Evolutionary conservation across 495 filamentous ascomycete genomes (phyloP).

Genomic region (Glonium stellatum): DNA sequence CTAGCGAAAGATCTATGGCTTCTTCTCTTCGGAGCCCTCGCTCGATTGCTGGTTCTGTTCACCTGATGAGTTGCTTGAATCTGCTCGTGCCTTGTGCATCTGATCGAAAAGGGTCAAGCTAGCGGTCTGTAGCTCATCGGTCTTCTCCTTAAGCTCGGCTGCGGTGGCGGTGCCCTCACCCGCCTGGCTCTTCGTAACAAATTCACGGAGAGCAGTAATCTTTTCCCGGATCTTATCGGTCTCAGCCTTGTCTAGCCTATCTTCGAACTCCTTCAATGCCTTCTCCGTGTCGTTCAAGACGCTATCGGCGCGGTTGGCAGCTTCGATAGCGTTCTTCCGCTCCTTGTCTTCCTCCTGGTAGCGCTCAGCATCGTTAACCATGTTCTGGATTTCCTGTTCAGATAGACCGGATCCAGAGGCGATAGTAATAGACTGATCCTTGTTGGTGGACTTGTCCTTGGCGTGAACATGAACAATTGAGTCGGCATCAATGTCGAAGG

Average conservation of each 20-base stretch:
- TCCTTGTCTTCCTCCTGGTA: slow-evolving; percentile 94
- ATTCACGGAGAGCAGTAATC: slow-evolving; percentile 81
- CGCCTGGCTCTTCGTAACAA: slow-evolving; percentile 88
- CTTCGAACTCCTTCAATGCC: slow-evolving; percentile 91
- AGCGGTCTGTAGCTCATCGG: slow-evolving; percentile 91
- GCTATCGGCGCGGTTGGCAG: slow-evolving; percentile 93
- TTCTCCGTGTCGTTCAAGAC: slow-evolving; percentile 98
- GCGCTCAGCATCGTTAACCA: slow-evolving; percentile 97
- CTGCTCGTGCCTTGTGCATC: slow-evolving; percentile 88
- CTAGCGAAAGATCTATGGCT: slow-evolving; percentile 49
- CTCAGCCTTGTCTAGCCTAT: slow-evolving; percentile 94
- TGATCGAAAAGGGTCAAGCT: slow-evolving; percentile 97
- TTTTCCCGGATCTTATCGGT: slow-evolving; percentile 88
- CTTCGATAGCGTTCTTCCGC: slow-evolving; percentile 89
- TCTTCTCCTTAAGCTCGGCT: slow-evolving; percentile 94
- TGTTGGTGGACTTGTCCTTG: slow-evolving; percentile 98
- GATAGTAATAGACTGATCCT: slow-evolving; percentile 98
- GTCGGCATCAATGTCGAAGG: slow-evolving; percentile 98
- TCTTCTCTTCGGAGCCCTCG: slow-evolving; percentile 67
- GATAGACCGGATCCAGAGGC: slow-evolving; percentile 97
- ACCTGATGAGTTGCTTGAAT: slow-evolving; percentile 13
- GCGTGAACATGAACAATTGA: slow-evolving; percentile 98
- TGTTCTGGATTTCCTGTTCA: slow-evolving; percentile 85
- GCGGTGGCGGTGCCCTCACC: slow-evolving; percentile 80
- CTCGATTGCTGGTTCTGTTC: slow-evolving; percentile 48